A percentile compares a stretch with the other conserved stretches of the same genome.
Conservation (phyloP, 257 asterid species). For the Petunia secreta region DNA sequence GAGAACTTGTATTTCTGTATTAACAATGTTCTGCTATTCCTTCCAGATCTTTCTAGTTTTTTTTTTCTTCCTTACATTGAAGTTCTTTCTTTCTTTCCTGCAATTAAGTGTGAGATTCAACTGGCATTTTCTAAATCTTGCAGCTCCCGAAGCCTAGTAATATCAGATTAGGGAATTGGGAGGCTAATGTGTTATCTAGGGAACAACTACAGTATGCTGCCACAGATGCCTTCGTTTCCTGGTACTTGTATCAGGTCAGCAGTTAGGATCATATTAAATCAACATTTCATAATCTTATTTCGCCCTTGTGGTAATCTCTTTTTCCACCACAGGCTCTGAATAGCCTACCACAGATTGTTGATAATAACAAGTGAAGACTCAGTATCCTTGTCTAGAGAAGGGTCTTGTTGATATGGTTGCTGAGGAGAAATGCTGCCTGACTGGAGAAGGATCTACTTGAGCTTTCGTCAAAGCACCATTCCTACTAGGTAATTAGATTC, state of each 20-base stretch:
- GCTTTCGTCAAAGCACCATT: neutral
- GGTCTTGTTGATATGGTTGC: conserved; percentile 9
- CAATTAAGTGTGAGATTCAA: conserved; percentile 19
- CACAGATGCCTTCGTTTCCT: conserved; percentile 85
- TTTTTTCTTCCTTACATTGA: too few species aligned
- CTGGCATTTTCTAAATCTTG: conserved; percentile 34
- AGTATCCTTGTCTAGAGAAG: conserved; percentile 21
- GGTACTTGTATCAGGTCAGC: conserved; percentile 82
- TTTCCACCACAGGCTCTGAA: conserved; percentile 55
- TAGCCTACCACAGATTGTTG: conserved; percentile 51
- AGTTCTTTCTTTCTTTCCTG: neutral
- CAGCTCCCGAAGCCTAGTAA: conserved; percentile 84
- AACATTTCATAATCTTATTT: neutral
- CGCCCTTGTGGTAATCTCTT: neutral
- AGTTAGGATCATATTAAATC: conserved; percentile 7
- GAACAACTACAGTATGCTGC: conserved; percentile 83
- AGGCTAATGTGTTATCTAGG: conserved; percentile 62
- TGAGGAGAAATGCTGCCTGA: conserved; percentile 15
- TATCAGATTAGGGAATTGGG: conserved; percentile 91
- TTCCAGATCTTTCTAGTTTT: conserved; percentile 15
- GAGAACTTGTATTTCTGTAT: neutral
- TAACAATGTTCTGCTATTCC: neutral
- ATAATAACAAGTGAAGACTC: conserved; percentile 35
- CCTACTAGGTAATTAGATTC: neutral
- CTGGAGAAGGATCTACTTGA: neutral